A percentile compares a stretch with the other conserved stretches of the same genome.
These are phyloP conservation scores for Xeromyces bisporus DNA, from an alignment of 495 filamentous ascomycete species.

Conservation along the genomic window DNA sequence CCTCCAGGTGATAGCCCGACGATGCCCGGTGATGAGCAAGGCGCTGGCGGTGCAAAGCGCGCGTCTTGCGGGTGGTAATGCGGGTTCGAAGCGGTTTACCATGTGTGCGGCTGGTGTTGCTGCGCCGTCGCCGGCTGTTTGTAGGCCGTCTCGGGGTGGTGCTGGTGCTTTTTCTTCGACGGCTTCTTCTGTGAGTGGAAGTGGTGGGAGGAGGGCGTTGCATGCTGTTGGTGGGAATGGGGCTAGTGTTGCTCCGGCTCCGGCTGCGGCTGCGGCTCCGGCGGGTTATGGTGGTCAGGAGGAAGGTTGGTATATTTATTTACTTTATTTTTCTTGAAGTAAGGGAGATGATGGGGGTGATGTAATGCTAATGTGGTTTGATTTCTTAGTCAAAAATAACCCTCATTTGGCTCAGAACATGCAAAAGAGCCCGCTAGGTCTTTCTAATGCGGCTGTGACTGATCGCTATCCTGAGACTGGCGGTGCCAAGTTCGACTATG, in stretches of 20 bases:
- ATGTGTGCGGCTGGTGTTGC: conserved; percentile 22
- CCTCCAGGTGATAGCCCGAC: conserved; percentile 80
- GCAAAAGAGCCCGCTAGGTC: too few species aligned
- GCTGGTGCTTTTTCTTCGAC: too few species aligned
- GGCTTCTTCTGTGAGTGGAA: conserved; percentile 12
- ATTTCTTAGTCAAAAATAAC: too few species aligned
- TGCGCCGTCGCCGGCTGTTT: conserved; percentile 16
- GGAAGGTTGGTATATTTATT: too few species aligned
- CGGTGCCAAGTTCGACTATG: conserved; percentile 55
- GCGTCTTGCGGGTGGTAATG: conserved; percentile 31
- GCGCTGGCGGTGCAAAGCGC: conserved; percentile 80
- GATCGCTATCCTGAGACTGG: conserved; percentile 28
- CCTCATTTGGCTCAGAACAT: too few species aligned
- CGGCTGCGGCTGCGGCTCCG: conserved; percentile 10
- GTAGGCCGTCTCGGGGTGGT: too few species aligned
- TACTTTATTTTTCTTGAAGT: too few species aligned
- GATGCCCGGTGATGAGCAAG: conserved; percentile 98
- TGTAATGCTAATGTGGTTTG: too few species aligned
- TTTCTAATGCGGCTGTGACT: conserved; percentile 13
- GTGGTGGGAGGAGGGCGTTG: conserved; percentile 54
- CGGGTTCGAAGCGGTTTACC: conserved; percentile 29
- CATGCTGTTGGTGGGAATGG: conserved; percentile 62
- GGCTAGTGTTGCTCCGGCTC: conserved; percentile 41
- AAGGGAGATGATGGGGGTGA: too few species aligned
- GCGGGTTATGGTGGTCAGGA: too few species aligned